Evolutionary conservation across 108 stramenopile species (phyloP), one percentile per base, ranked within the genome.

Genomic region (Cyclostephanos tholiformis): DNA sequence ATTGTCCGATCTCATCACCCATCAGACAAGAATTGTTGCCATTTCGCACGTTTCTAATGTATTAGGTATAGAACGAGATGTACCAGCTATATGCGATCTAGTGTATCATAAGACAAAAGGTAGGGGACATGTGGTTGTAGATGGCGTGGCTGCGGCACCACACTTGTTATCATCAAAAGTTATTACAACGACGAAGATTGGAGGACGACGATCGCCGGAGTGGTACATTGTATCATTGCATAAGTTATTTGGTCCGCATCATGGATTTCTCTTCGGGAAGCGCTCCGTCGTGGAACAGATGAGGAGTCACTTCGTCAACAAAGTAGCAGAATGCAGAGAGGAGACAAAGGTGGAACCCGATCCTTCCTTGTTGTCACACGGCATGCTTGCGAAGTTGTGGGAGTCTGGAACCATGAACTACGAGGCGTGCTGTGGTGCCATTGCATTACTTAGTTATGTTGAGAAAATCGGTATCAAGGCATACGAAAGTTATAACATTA

Each of bases 121-220:
- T n/a, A 41, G 74, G 70, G 94, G 85, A 8, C 82, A 82, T 41
- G 71, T 91, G 14, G 82, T 93, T 0, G 89, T 92, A 1, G 95
- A 95, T 72, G 95, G 92, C 19, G 95, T 95, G 17, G 95, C 95
- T 6, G 89, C 89, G 26, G 83, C 84, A 16, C 92, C 95, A 16
- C 95, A 95, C 63, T 27, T 79, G 52, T 41, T 82, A 17, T 87
- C 69, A 69, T 79, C 78, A 17, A 71, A 58, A 14, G 35, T 39
- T n/a, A 58, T 55, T 17, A 52, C 59, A 20, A 67, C 25, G 66
- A 78, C 65, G 48, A 51, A 13, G 29, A 20, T 46, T 46, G 44
- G 44, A 46, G 44, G 16, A 46, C 44, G 14, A 46, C 14, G 13
- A 17, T 16, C 44, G 7, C 89, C 86, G 7, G 93, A 94, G 63